phyloP scores from a whole-genome alignment of 768 basidiomycete species.

The Tricholoma sp. region DNA sequence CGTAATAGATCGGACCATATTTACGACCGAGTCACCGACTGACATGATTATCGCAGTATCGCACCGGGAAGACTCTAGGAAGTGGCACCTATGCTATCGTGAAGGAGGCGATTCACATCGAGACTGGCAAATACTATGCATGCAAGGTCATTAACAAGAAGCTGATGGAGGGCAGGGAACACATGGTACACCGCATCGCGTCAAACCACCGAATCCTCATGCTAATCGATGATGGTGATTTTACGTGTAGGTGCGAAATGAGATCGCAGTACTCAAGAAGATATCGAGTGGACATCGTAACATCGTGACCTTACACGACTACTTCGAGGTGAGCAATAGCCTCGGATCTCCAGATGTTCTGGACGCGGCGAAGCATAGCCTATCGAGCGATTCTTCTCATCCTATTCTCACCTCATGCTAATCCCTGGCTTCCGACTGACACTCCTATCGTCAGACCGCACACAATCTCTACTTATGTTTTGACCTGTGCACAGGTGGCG shows the following conservation, averaged over 20 bases:
- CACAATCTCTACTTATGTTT: slow-evolving; percentile 94
- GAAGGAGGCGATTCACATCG: slow-evolving; percentile 92
- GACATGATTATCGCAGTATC: slow-evolving; percentile 47
- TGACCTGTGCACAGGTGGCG: slow-evolving; percentile 95
- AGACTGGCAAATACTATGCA: slow-evolving; percentile 89
- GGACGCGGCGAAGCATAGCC: too few species aligned
- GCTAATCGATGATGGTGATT: not conserved
- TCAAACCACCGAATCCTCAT: slow-evolving; percentile 6
- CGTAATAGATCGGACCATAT: slow-evolving; percentile 8
- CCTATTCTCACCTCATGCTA: not conserved
- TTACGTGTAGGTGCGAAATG: slow-evolving; percentile 77
- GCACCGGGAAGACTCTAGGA: slow-evolving; percentile 82
- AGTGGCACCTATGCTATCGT: slow-evolving; percentile 95
- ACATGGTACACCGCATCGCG: slow-evolving; percentile 66
- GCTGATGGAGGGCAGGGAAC: slow-evolving; percentile 95
- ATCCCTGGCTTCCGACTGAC: not conserved
- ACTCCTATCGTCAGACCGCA: slow-evolving; percentile 50
- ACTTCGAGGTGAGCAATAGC: slow-evolving; percentile 70
- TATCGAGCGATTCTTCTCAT: too few species aligned
- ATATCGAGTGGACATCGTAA: slow-evolving; percentile 88
- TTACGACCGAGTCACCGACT: slow-evolving; percentile 3
- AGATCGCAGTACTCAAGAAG: slow-evolving; percentile 91
- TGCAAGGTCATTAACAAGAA: slow-evolving; percentile 99
- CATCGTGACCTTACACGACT: slow-evolving; percentile 92
- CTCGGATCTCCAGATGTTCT: not conserved